These are phyloP conservation scores for Sclerotinia spermophila DNA, from an alignment of 2,329 filamentous ascomycete genomes.

Conservation along the genomic window DNA sequence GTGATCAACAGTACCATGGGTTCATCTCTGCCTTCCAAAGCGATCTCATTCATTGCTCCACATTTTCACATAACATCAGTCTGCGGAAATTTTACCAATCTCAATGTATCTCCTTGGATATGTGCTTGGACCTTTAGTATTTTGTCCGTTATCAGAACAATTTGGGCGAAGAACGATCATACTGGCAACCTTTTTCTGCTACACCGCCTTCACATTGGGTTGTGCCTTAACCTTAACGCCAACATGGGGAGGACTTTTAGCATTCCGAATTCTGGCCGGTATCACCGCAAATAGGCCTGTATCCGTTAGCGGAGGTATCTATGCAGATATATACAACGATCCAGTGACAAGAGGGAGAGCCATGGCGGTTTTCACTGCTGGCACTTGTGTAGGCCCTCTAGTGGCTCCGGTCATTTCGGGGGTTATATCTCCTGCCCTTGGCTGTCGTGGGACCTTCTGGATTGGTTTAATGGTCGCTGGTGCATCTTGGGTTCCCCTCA, in stretches of 20 bases:
- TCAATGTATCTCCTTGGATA: conserved; percentile 64
- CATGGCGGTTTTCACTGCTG: conserved; percentile 62
- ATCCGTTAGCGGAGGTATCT: conserved; percentile 58
- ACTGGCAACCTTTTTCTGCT: conserved; percentile 64
- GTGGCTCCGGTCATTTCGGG: conserved; percentile 59
- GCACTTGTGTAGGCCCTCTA: conserved; percentile 61
- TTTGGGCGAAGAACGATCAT: conserved; percentile 56
- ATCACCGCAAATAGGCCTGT: conserved; percentile 57
- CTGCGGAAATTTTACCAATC: conserved; percentile 50
- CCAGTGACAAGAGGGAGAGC: conserved; percentile 54
- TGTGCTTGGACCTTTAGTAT: conserved; percentile 53
- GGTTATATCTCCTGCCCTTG: conserved; percentile 52
- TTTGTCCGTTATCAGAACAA: conserved; percentile 64
- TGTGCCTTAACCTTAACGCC: conserved; percentile 58
- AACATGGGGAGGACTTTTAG: conserved; percentile 60
- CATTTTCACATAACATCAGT: conserved; percentile 53
- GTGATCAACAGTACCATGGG: conserved; percentile 68
- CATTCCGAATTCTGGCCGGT: conserved; percentile 60
- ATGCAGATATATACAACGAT: conserved; percentile 63
- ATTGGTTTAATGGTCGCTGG: conserved; percentile 62
- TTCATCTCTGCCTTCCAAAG: conserved; percentile 61
- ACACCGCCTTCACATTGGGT: conserved; percentile 63
- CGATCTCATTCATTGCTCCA: conserved; percentile 52
- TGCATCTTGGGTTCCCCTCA: conserved; percentile 52
- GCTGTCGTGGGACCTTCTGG: conserved; percentile 63